A percentile compares a stretch with the other conserved stretches of the same genome.
These are phyloP conservation scores for Clausena lansium DNA, from an alignment of 345 rosid genomes.

Conservation along the genomic window DNA sequence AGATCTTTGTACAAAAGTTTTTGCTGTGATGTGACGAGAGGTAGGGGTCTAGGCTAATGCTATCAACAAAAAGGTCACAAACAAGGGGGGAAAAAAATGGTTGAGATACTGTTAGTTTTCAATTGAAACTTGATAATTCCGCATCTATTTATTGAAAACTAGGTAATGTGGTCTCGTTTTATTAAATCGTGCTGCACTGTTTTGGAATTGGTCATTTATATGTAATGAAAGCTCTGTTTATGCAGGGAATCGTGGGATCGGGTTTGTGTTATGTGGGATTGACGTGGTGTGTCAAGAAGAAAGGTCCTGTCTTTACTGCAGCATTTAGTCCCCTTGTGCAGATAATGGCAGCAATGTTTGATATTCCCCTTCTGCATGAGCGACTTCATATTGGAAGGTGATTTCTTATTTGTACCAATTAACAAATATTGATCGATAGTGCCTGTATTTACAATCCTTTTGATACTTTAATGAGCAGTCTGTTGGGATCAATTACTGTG, in stretches of 20 bases:
- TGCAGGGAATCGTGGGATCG: conserved; percentile 60
- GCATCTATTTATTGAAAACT: background rate
- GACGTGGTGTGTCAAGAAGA: conserved; percentile 70
- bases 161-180: no score
- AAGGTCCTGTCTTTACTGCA: conserved; percentile 63
- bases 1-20: no score
- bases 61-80: background rate
- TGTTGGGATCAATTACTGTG: conserved; percentile 56
- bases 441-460: conserved; percentile 2
- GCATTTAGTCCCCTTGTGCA: conserved; percentile 65
- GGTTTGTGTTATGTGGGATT: conserved; percentile 58
- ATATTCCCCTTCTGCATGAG: conserved; percentile 52
- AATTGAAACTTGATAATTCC: background rate
- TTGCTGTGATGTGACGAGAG: no score
- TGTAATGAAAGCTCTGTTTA: background rate
- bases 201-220: background rate
- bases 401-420: background rate
- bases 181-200: no score
- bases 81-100: background rate
- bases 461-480: conserved; percentile 29
- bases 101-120: background rate
- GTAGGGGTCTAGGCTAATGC: background rate
- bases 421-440: background rate
- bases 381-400: conserved; percentile 62
- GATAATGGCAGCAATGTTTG: conserved; percentile 53